Evolutionary conservation across 768 basidiomycete species (phyloP), one percentile per base, ranked within the genome.

Genomic region (Naganishia antarctica): DNA sequence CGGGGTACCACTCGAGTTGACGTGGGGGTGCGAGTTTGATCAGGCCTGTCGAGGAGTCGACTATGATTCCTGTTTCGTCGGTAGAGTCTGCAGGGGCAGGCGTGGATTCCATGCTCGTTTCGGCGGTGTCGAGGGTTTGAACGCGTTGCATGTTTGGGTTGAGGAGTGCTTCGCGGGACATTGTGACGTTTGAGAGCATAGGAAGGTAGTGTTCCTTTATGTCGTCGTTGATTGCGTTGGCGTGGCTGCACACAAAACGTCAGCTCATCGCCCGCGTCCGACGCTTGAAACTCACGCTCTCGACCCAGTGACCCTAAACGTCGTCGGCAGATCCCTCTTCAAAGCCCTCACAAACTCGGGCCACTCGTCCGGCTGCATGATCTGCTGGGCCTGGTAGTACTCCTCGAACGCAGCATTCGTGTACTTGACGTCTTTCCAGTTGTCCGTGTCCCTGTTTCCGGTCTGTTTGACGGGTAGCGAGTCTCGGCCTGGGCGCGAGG

Each of bases 1-100:
- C 87, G 12, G 94, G 92, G 78, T 96, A 97, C 96, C 96, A 99
- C 11, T 87, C 82, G 37, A 99, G 82, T 68, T 88, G 88, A 23
- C 83, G 82, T 0, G 94, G 96, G 26, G 92, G 87, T 0, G 86
- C 83, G 34, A 93, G 82, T 12, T 78, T 72, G 70, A 87, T 23
- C 25, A 41, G 62, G 84, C 18, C 82, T 90, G 50, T 63, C 40
- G 18, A 44, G 50, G 4, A 8, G 21, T 57, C 53, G 37, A 57
- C 31, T 32, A 34, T 57, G 32, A 57, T 57, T n/a, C 50, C 50
- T 6, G 50, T 25, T 31, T 51, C 50, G 34, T 40, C 53, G 31
- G 16, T 29, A 13, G 29, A 28, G 23, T 18, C 37, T 16, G 34
- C 50, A n/a, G 21, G 37, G 1, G 34, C 34, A 4, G 53, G 34